Evolutionary conservation across 331 rosid genomes (phyloP), one percentile per base, ranked within the genome.

Genomic region (Quercus tomentella): DNA sequence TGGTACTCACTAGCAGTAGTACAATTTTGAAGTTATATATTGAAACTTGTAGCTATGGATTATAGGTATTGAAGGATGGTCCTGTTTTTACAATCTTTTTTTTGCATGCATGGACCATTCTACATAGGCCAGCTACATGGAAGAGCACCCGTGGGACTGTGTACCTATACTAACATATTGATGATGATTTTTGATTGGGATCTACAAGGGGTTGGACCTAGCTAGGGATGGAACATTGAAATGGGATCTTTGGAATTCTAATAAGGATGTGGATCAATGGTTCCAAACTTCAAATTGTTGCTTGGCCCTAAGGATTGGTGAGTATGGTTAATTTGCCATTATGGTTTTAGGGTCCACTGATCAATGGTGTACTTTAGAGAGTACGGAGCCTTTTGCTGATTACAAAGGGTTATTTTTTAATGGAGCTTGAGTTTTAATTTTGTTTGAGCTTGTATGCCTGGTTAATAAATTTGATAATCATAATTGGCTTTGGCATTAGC

Each of bases 1-100:
- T 11, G 54, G 1, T 49, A 14, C 54, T 79, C 72, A 56, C 61
- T 77, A 67, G 70, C 73, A 77, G 18, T 16, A 57, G 76, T 54
- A 74, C 83, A 56, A 69, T 71, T 54, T 75, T 79, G 81, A 71
- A 69, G 66, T 73, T 69, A 74, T 72, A 74, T 77, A 60, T 83
- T 83, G 88, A 81, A 88, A 84, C 88, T 83, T 76, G 89, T 77
- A 79, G 79, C 81, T 81, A 81, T 69, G 70, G 52, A 31, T 8
- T 3, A 5, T 67, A 67, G 52, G 51, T 1, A 67, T 3, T 11
- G 5, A 9, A 67, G 88, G 16, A 81, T 85, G 88, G 88, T 85
- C 88, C 88, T 67, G 23, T 7, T 63, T 45, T 28, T 28, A 3
- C 72, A 33, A 8, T 33, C 35, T 8, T 15, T 20, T 18, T 67